Evolutionary conservation across 352 stramenopile species (phyloP).

Genomic region (Phytopythium cucurbitacearum): DNA sequence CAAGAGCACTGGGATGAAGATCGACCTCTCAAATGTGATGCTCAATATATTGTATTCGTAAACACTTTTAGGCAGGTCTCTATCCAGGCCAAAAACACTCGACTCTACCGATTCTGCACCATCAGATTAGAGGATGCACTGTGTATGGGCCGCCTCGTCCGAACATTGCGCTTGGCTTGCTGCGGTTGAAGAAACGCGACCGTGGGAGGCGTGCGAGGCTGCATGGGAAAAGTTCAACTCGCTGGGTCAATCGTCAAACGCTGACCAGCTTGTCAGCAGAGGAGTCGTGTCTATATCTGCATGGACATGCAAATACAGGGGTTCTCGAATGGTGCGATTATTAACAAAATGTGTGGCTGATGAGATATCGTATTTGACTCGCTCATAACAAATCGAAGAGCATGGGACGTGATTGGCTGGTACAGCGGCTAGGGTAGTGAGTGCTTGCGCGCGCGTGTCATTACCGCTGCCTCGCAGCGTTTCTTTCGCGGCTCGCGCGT

Average conservation of each 20-base stretch:
- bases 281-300: too few relatives aligned
- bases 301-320: too few relatives aligned
- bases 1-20: background rate
- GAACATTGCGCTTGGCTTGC: background rate
- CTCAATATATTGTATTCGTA: background rate
- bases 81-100: too few relatives aligned
- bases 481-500: background rate
- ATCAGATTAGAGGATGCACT: too few relatives aligned
- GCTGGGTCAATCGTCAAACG: background rate
- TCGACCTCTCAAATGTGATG: background rate
- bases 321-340: background rate
- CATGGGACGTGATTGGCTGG: background rate
- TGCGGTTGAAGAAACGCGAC: slow-evolving; percentile 6
- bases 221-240: slow-evolving; percentile 4
- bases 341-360: background rate
- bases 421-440: background rate
- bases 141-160: too few relatives aligned
- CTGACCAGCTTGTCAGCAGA: too few relatives aligned
- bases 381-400: background rate
- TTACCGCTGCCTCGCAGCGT: background rate
- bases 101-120: too few relatives aligned
- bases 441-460: slow-evolving; percentile 4
- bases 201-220: background rate
- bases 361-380: background rate
- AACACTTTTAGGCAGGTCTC: too few relatives aligned